Evolutionary conservation across 331 rosid genomes (phyloP).

Genomic region (Quercus lobata): DNA sequence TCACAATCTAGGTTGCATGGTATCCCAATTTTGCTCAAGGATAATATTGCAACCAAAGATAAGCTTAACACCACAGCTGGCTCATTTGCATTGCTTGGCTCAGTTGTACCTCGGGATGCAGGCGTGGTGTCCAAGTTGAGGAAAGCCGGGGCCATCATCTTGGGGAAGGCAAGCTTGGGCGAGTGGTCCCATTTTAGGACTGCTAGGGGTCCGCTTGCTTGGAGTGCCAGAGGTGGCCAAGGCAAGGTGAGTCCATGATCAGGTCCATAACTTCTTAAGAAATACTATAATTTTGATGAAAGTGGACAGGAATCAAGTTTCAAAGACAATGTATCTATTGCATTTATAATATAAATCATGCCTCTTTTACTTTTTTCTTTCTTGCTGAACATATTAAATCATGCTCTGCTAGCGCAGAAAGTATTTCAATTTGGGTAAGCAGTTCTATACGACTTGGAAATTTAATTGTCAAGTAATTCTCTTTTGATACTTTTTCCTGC

Average conservation of each 20-base stretch:
- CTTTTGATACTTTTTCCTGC: no score
- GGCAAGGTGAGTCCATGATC: constrained; percentile 22
- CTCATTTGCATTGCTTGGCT: constrained; percentile 54
- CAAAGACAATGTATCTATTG: no score
- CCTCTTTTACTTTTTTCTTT: no score
- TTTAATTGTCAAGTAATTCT: no score
- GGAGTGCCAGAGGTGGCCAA: constrained; percentile 45
- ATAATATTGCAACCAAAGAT: constrained; percentile 28
- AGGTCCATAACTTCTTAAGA: no score
- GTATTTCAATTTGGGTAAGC: no score
- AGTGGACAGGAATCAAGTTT: no score
- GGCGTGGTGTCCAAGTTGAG: constrained; percentile 51
- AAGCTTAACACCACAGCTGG: constrained; percentile 54
- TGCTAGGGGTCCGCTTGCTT: constrained; percentile 22
- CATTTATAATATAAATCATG: no score
- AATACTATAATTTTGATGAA: no score
- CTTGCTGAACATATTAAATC: no score
- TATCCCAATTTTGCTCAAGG: constrained; percentile 46
- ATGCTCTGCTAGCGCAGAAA: no score
- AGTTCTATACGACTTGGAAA: no score
- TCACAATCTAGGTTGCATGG: constrained; percentile 39
- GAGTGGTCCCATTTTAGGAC: constrained; percentile 31
- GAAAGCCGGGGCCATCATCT: constrained; percentile 50
- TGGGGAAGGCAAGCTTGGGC: constrained; percentile 47
- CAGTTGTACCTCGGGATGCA: constrained; percentile 57